These are phyloP conservation scores for Chaetomium strumarium DNA, from an alignment of 2,329 filamentous ascomycete species.

Conservation along the genomic window DNA sequence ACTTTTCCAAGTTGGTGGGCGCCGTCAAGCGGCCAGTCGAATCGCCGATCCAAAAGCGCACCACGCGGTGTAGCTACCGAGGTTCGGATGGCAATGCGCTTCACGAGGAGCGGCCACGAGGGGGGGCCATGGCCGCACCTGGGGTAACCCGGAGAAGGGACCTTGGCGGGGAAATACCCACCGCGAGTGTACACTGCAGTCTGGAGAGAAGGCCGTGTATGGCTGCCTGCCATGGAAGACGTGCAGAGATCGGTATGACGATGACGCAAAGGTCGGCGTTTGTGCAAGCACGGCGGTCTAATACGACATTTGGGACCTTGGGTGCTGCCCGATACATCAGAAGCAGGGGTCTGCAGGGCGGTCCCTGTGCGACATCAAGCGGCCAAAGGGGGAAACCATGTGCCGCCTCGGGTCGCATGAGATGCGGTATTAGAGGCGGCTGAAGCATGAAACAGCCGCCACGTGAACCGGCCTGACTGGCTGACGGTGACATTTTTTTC, in stretches of 20 bases:
- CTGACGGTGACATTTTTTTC: neutral
- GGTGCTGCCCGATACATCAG: neutral
- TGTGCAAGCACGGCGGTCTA: neutral
- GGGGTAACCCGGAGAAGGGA: neutral
- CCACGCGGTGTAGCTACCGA: neutral
- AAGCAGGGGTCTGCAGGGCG: neutral
- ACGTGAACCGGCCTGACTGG: too few relatives aligned
- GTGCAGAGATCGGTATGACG: neutral
- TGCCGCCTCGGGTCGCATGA: neutral
- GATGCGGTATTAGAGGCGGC: neutral
- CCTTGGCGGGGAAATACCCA: neutral
- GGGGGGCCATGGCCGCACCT: neutral
- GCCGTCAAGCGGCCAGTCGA: neutral
- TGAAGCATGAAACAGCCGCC: neutral
- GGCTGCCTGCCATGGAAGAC: neutral
- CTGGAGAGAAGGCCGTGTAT: neutral
- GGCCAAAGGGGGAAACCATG: neutral
- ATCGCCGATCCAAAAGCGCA: neutral
- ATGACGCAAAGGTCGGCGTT: too few relatives aligned
- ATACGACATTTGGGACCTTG: neutral
- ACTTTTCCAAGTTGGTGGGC: neutral
- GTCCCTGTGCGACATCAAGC: neutral
- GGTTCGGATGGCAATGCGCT: neutral
- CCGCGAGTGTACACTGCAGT: neutral
- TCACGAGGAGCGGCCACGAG: neutral